phyloP scores from a whole-genome alignment of 495 filamentous ascomycete species.

The Aspergillus haitiensis region DNA sequence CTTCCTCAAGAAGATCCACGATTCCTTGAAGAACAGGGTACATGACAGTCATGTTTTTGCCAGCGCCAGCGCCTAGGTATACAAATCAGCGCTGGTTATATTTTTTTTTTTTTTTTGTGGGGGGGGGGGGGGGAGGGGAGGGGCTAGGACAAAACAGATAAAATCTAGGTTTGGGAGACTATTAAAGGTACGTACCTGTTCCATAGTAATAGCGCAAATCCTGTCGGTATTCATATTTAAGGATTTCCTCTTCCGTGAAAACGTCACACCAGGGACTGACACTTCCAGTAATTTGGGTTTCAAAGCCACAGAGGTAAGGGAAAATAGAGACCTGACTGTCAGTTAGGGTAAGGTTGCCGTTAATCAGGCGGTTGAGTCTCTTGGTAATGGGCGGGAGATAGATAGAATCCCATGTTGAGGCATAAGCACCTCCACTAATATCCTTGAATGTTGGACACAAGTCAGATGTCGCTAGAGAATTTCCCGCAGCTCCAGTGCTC shows the following conservation, averaged over 20 bases:
- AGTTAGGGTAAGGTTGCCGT: constrained; percentile 50
- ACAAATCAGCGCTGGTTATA: neutral
- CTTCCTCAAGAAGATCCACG: constrained; percentile 45
- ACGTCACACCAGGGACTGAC: constrained; percentile 55
- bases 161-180: neutral
- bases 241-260: constrained; percentile 53
- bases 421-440: constrained; percentile 42
- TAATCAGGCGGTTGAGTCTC: constrained; percentile 49
- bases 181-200: constrained; percentile 16
- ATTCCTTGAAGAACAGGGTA: constrained; percentile 38
- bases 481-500: constrained; percentile 45
- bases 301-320: constrained; percentile 62
- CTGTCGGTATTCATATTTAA: constrained; percentile 58
- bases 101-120: no score
- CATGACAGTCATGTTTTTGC: constrained; percentile 20
- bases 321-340: constrained; percentile 52
- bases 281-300: constrained; percentile 57
- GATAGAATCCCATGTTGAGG: constrained; percentile 42
- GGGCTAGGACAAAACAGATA: neutral
- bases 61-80: constrained; percentile 45
- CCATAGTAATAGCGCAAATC: constrained; percentile 62
- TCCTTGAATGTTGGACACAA: constrained; percentile 53
- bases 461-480: constrained; percentile 57
- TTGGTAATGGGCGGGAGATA: constrained; percentile 52
- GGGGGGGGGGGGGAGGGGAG: no score